phyloP scores from a whole-genome alignment of 2,329 filamentous ascomycete genomes.

The Exophiala phaeomuriformis region DNA sequence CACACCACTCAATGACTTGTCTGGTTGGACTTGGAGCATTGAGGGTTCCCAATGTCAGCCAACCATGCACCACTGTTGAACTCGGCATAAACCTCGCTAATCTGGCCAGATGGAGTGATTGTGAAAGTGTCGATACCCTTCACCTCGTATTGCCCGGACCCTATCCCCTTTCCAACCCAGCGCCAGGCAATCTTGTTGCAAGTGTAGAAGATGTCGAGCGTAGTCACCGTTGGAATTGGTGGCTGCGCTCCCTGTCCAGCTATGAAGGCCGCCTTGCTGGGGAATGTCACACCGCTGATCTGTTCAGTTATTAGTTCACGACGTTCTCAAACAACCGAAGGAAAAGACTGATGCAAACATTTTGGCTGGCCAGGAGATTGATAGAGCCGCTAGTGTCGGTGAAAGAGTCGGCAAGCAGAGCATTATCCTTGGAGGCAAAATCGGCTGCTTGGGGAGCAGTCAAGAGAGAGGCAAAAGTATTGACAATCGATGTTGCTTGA shows the following conservation, averaged over 20 bases:
- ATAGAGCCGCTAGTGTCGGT: constrained; percentile 22
- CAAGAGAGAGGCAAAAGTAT: constrained; percentile 16
- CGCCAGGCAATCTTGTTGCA: constrained; percentile 25
- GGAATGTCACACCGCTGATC: constrained; percentile 10
- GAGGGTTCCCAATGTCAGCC: constrained; percentile 10
- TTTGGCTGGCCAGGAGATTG: constrained; percentile 14
- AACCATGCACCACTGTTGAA: constrained; percentile 16
- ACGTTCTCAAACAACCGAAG: neutral
- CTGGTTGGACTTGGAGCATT: neutral
- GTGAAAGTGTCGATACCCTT: constrained; percentile 16
- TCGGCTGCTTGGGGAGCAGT: constrained; percentile 15
- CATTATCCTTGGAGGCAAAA: constrained; percentile 17
- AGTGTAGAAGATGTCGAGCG: constrained; percentile 21
- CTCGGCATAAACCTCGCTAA: constrained; percentile 14
- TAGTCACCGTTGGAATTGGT: constrained; percentile 15
- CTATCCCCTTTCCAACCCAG: constrained; percentile 18
- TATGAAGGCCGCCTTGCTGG: constrained; percentile 21
- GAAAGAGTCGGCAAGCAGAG: constrained; percentile 19
- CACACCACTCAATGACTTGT: neutral
- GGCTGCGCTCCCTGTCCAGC: constrained; percentile 18
- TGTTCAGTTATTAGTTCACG: neutral
- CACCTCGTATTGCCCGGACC: constrained; percentile 13
- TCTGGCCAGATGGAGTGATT: constrained; percentile 10
- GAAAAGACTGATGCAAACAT: constrained; percentile 3
- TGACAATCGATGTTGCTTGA: constrained; percentile 12